These are phyloP conservation scores for Leccinum olivaceoglutinosum DNA, from an alignment of 1,284 basidiomycete species.

Conservation along the genomic window DNA sequence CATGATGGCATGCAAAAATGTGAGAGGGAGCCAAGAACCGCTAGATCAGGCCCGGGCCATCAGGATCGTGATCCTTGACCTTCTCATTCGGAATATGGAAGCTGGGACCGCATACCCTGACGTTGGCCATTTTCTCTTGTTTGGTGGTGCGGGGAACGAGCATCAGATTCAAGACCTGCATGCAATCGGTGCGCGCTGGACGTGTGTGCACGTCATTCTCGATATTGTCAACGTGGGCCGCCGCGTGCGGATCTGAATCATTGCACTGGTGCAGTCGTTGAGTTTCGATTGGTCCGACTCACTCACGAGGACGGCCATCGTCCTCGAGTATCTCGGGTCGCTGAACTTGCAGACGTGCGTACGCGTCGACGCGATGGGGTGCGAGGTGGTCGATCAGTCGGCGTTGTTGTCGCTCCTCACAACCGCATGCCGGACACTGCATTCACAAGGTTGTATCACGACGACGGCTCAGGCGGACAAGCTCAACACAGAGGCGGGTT, in stretches of 20 bases:
- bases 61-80: constrained; percentile 65
- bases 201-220: too few species aligned
- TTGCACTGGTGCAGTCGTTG: constrained; percentile 86
- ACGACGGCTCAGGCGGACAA: constrained; percentile 65
- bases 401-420: constrained; percentile 66
- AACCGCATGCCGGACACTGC: constrained; percentile 54
- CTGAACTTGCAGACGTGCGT: neutral
- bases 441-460: constrained; percentile 63
- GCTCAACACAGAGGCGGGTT: constrained; percentile 64
- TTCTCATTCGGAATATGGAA: too few species aligned
- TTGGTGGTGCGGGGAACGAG: too few species aligned
- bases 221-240: too few species aligned
- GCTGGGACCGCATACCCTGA: too few species aligned
- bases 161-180: too few species aligned
- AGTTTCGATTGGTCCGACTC: constrained; percentile 51
- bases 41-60: constrained; percentile 59
- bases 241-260: constrained; percentile 18
- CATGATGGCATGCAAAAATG: too few species aligned
- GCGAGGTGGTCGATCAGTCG: constrained; percentile 76
- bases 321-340: constrained; percentile 33
- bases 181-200: too few species aligned
- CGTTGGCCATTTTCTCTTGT: too few species aligned
- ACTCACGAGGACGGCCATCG: constrained; percentile 47
- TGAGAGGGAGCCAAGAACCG: constrained; percentile 28
- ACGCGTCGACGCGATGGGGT: constrained; percentile 66